A percentile compares a stretch with the other conserved stretches of the same genome.
These are phyloP conservation scores for Paraphoma sp. DNA, from an alignment of 2,329 filamentous ascomycete genomes.

Conservation along the genomic window DNA sequence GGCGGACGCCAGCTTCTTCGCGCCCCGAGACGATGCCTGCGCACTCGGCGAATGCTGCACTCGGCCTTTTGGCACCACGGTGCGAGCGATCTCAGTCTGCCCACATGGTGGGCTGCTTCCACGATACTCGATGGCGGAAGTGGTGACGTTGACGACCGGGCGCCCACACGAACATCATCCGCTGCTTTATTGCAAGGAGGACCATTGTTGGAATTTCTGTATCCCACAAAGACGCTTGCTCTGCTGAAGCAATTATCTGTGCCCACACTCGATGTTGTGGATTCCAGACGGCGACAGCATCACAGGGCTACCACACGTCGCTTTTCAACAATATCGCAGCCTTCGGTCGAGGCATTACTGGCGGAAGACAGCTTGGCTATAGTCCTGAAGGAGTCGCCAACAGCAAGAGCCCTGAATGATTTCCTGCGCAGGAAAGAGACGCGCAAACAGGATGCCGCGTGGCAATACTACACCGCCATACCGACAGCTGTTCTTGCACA, in stretches of 20 bases:
- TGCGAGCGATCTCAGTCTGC: conserved; percentile 54
- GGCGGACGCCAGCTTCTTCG: conserved; percentile 60
- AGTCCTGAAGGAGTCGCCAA: conserved; percentile 20
- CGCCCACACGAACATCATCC: conserved; percentile 8
- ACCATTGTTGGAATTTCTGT: conserved; percentile 55
- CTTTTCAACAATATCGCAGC: conserved; percentile 31
- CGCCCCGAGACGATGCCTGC: conserved; percentile 46
- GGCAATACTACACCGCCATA: conserved; percentile 46
- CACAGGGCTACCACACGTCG: conserved; percentile 30
- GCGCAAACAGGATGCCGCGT: conserved; percentile 40
- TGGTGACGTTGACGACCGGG: conserved; percentile 17
- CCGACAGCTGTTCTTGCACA: conserved; percentile 5
- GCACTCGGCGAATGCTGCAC: conserved; percentile 59
- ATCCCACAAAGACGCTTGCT: conserved; percentile 53
- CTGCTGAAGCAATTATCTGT: conserved; percentile 40
- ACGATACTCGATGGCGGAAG: conserved; percentile 7
- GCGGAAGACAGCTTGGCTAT: conserved; percentile 26
- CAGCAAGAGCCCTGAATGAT: conserved; percentile 24
- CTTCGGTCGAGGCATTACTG: conserved; percentile 12
- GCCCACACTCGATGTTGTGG: conserved; percentile 28
- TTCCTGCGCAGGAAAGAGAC: conserved; percentile 18
- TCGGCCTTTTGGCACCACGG: conserved; percentile 64
- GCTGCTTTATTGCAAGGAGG: conserved; percentile 10
- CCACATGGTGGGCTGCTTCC: conserved; percentile 36
- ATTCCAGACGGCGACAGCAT: conserved; percentile 30